phyloP scores from a whole-genome alignment of 2,329 filamentous ascomycete species.

The Xylariales sp. region DNA sequence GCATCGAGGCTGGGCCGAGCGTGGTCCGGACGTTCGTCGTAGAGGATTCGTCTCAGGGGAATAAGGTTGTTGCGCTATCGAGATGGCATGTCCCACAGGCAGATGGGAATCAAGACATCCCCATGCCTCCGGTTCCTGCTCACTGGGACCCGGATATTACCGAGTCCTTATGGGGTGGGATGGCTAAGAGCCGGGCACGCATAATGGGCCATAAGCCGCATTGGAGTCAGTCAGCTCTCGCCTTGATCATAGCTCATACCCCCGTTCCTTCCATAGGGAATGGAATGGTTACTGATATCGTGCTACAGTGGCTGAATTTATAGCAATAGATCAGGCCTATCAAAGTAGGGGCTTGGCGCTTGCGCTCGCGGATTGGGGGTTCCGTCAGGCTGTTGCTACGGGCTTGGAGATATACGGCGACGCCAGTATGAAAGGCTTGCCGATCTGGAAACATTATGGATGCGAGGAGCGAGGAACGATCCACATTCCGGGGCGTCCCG shows the following conservation, averaged over 20 bases:
- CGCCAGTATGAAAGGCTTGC: slow-evolving; percentile 23
- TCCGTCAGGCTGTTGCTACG: slow-evolving; percentile 23
- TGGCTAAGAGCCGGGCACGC: slow-evolving; percentile 11
- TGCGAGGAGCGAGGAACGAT: slow-evolving; percentile 14
- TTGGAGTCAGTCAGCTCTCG: slow-evolving; percentile 33
- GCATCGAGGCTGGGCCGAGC: slow-evolving; percentile 13
- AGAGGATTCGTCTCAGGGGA: slow-evolving; percentile 25
- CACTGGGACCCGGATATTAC: slow-evolving; percentile 35
- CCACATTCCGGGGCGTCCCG: too few relatives aligned
- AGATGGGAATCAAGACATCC: slow-evolving; percentile 33
- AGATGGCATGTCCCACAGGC: slow-evolving; percentile 34
- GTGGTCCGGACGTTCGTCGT: slow-evolving; percentile 36
- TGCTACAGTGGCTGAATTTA: slow-evolving; percentile 32
- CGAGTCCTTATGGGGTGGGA: not conserved
- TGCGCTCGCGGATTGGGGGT: slow-evolving; percentile 26
- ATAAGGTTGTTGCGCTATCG: slow-evolving; percentile 28
- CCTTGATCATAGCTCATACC: not conserved
- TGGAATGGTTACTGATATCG: not conserved
- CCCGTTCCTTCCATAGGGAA: too few relatives aligned
- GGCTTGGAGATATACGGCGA: slow-evolving; percentile 33
- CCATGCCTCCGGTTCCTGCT: slow-evolving; percentile 25
- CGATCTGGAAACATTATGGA: slow-evolving; percentile 31
- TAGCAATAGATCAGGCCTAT: slow-evolving; percentile 30
- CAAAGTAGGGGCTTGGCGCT: slow-evolving; percentile 28
- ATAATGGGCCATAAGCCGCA: slow-evolving; percentile 21